Evolutionary conservation across 768 basidiomycete species (phyloP).

Genomic region (Phlebiopsis flavidoalba): DNA sequence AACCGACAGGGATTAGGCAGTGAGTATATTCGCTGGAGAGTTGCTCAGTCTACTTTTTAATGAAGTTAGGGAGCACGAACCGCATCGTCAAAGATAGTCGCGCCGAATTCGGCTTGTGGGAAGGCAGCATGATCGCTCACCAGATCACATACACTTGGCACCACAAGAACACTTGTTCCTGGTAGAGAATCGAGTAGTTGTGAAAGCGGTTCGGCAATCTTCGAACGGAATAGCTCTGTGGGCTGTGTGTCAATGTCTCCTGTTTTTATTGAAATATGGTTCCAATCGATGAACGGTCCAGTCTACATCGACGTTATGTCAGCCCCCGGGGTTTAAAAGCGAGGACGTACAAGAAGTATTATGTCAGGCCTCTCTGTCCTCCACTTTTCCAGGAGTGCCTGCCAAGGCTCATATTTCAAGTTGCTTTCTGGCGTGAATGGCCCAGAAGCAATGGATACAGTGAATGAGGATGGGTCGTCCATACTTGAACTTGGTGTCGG

Average conservation of each 20-base stretch:
- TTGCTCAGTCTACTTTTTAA: background rate
- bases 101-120: constrained; percentile 69
- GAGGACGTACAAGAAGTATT: constrained; percentile 52
- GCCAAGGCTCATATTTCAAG: constrained; percentile 69
- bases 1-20: constrained; percentile 88
- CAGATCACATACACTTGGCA: constrained; percentile 82
- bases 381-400: constrained; percentile 56
- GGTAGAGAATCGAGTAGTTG: constrained; percentile 58
- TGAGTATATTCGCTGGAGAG: constrained; percentile 60
- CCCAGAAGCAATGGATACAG: constrained; percentile 73
- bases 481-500: constrained; percentile 34
- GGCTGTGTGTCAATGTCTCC: constrained; percentile 72
- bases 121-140: constrained; percentile 76
- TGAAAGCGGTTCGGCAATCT: constrained; percentile 54
- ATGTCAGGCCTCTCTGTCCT: constrained; percentile 65
- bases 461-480: constrained; percentile 36
- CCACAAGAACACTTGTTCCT: constrained; percentile 64
- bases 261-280: constrained; percentile 66
- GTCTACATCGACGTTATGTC: constrained; percentile 40
- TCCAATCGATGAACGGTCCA: constrained; percentile 85
- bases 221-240: constrained; percentile 57
- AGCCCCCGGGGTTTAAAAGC: background rate
- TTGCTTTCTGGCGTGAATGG: constrained; percentile 83
- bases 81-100: constrained; percentile 40
- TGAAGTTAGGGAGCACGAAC: constrained; percentile 33